Evolutionary conservation across 2,329 filamentous ascomycete genomes (phyloP).

Genomic region (Akanthomyces muscarius): DNA sequence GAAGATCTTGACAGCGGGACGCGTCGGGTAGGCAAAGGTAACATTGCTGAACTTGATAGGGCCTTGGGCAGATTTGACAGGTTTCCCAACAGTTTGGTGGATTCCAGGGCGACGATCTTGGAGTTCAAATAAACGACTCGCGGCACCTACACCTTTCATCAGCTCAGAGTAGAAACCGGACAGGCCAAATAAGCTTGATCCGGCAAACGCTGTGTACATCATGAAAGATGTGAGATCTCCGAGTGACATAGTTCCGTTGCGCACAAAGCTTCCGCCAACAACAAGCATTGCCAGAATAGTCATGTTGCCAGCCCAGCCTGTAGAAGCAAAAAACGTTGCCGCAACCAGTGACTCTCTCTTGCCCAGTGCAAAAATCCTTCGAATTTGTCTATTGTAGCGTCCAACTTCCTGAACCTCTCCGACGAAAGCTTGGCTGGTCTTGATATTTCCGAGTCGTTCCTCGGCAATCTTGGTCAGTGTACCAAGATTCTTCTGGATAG

Average conservation of each 20-base stretch:
- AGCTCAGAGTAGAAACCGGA: slow-evolving; percentile 96
- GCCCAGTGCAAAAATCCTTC: slow-evolving; percentile 86
- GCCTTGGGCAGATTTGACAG: slow-evolving; percentile 79
- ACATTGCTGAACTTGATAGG: slow-evolving; percentile 85
- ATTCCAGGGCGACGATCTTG: slow-evolving; percentile 87
- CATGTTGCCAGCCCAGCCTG: slow-evolving; percentile 92
- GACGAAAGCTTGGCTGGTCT: slow-evolving; percentile 93
- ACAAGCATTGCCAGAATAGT: slow-evolving; percentile 89
- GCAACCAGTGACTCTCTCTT: slow-evolving; percentile 82
- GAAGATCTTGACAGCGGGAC: slow-evolving; percentile 89
- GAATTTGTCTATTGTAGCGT: slow-evolving; percentile 88
- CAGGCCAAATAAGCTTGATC: slow-evolving; percentile 85
- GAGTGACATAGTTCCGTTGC: slow-evolving; percentile 78
- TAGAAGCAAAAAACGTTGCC: slow-evolving; percentile 82
- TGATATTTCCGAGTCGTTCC: slow-evolving; percentile 93
- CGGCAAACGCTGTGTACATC: slow-evolving; percentile 91
- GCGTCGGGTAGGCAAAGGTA: slow-evolving; percentile 85
- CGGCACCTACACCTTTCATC: slow-evolving; percentile 98
- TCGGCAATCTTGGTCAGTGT: slow-evolving; percentile 95
- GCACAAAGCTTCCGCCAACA: slow-evolving; percentile 86
- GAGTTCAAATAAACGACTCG: slow-evolving; percentile 91
- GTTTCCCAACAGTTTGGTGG: slow-evolving; percentile 75
- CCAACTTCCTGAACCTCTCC: slow-evolving; percentile 86
- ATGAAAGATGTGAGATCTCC: slow-evolving; percentile 94
- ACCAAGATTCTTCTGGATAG: slow-evolving; percentile 91